Evolutionary conservation across 352 stramenopile genomes (phyloP).

Genomic region (Pythium insidiosum): DNA sequence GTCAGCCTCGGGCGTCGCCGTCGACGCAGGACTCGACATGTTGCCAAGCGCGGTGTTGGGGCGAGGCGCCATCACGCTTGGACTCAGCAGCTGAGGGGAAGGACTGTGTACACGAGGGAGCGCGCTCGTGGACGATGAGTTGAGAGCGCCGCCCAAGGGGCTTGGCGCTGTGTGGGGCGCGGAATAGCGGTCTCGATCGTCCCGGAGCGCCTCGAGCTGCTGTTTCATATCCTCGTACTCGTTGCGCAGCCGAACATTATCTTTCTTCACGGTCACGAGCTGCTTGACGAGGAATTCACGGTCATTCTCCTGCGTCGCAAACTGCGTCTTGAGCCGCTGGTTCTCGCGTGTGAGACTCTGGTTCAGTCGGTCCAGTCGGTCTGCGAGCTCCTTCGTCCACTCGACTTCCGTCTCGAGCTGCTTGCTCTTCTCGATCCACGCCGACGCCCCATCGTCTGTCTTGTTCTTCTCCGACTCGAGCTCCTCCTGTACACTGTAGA

Average conservation of each 20-base stretch:
- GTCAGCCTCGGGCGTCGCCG: constrained; percentile 31
- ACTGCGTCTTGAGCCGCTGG: constrained; percentile 84
- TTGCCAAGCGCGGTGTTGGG: constrained; percentile 20
- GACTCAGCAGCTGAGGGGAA: too few relatives aligned
- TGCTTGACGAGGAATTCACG: constrained; percentile 91
- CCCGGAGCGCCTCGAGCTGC: constrained; percentile 41
- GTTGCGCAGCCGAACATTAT: constrained; percentile 76
- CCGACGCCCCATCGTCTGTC: constrained; percentile 82
- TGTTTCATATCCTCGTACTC: constrained; percentile 44
- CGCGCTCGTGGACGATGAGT: constrained; percentile 27
- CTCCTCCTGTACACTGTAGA: constrained; percentile 91
- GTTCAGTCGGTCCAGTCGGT: constrained; percentile 87
- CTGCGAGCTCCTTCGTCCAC: constrained; percentile 86
- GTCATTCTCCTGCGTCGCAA: constrained; percentile 90
- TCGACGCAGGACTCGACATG: neutral
- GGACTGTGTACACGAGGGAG: constrained; percentile 6
- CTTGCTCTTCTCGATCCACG: constrained; percentile 89
- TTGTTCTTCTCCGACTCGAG: constrained; percentile 90
- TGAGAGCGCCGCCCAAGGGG: neutral
- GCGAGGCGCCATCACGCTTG: too few relatives aligned
- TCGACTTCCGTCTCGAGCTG: constrained; percentile 87
- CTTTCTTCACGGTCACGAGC: constrained; percentile 88
- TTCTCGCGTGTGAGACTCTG: constrained; percentile 87
- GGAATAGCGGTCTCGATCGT: constrained; percentile 31
- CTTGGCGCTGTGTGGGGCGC: constrained; percentile 1